Base-by-base conservation (phyloP, 139 green algal genomes). In the Pleodorina starrii region DNA sequence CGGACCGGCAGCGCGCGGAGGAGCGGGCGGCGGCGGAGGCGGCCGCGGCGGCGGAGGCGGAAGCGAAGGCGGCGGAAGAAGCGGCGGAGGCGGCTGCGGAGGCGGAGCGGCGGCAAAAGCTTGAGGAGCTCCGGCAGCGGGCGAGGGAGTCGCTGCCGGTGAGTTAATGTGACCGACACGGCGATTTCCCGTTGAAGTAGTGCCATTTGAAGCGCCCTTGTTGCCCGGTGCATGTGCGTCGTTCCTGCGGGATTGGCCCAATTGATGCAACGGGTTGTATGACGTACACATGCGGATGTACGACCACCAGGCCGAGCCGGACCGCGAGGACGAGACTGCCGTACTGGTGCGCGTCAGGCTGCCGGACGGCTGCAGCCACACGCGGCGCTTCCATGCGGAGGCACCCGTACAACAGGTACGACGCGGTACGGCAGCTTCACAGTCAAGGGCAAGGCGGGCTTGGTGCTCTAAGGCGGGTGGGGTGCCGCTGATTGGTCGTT, bases 301-400 rank as follows among this genome's bases (percentile, higher is more conserved):
- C n/a, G 42, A 16, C 76, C 76, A 23, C 3, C 82, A 88, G 82
- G 63, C 82, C 1, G 63, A 79, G 60, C 82, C 82, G 23, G 35
- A 48, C 32, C 6, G n/a, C 1, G 17, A 25, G 11, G 66, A 79
- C 43, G 44, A 68, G 43, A 48, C 16, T 3, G 82, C 44, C 38
- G 82, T 88, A 71, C 63, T 79, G 82, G 66, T 88, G 19, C 82
- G 82, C 23, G 82, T 88, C 46, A 42, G 82, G 35, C 66, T 88
- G 82, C 82, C 82, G 21, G 44, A 88, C 46, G 82, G 82, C 82
- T 76, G 63, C 68, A 80, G 44, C 44, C 66, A 80, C 66, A 88
- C 66, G 19, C 82, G 82, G 12, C 63, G 82, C 29, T 88, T 88
- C 46, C 16, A 17, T 35, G 9, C n/a, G 32, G 43, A 51, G 27